Conservation (phyloP, 2,329 filamentous ascomycete species). For the Blumeriella jaapii region DNA sequence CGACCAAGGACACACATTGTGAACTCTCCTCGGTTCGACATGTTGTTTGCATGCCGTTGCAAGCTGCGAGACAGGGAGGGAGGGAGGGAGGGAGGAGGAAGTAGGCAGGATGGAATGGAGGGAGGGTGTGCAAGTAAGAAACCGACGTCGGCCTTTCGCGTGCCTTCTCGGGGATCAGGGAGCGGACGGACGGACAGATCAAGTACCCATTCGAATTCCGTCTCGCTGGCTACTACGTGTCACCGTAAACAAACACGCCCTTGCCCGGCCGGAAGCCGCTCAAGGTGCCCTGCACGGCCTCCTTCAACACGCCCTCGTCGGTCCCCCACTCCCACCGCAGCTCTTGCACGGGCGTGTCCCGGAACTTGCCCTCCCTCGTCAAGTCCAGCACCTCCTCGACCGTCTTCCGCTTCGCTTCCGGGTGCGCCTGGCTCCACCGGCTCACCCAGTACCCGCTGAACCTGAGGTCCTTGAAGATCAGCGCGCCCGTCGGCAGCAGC, state of each 20-base stretch:
- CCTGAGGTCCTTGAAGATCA: constrained; percentile 87
- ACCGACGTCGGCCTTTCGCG: too few species aligned
- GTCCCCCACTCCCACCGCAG: constrained; percentile 78
- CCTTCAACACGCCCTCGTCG: constrained; percentile 52
- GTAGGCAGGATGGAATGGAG: too few species aligned
- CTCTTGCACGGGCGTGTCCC: constrained; percentile 71
- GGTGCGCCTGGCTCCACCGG: constrained; percentile 70
- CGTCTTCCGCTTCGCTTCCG: constrained; percentile 62
- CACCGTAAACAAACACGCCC: constrained; percentile 74
- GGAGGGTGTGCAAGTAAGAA: too few species aligned
- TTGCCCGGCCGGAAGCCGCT: constrained; percentile 80
- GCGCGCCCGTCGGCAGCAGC: constrained; percentile 63
- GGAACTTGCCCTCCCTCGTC: constrained; percentile 65
- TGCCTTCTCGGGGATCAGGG: too few species aligned
- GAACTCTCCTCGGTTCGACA: too few species aligned
- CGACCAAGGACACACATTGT: too few species aligned
- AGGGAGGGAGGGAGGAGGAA: too few species aligned
- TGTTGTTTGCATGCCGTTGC: too few species aligned
- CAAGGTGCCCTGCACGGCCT: constrained; percentile 72
- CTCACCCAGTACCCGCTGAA: constrained; percentile 96
- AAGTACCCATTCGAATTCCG: too few species aligned
- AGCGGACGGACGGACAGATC: too few species aligned
- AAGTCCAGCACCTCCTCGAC: constrained; percentile 76
- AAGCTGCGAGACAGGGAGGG: too few species aligned
- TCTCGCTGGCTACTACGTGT: constrained; percentile 26